phyloP scores from a whole-genome alignment of 108 stramenopile genomes.

The Stephanodiscus triporus region DNA sequence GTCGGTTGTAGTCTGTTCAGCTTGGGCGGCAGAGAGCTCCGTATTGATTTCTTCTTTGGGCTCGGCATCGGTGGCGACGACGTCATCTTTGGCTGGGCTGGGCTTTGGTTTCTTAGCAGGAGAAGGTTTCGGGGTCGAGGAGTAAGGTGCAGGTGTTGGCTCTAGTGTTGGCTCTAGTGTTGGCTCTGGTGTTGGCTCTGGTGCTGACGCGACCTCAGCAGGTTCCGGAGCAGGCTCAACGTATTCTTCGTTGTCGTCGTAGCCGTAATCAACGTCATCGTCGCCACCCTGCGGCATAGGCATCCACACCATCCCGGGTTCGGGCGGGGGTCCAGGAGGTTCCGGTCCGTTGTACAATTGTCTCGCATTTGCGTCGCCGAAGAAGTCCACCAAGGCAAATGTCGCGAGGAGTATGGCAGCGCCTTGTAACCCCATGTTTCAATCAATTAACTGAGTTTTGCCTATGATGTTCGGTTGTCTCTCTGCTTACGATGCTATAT shows the following conservation, averaged over 20 bases:
- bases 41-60: too few relatives aligned
- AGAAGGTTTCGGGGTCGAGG: too few relatives aligned
- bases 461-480: too few relatives aligned
- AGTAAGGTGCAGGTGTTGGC: too few relatives aligned
- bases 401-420: background rate
- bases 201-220: too few relatives aligned
- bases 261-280: background rate
- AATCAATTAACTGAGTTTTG: background rate
- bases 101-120: too few relatives aligned
- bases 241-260: background rate
- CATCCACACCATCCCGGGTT: background rate
- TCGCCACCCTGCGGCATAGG: background rate
- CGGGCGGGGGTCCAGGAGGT: background rate
- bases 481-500: background rate
- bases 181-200: too few relatives aligned
- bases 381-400: background rate
- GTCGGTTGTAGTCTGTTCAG: background rate
- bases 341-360: background rate
- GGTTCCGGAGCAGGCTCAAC: background rate
- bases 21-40: too few relatives aligned
- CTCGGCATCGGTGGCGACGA: background rate
- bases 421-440: background rate
- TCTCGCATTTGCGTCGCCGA: conserved; percentile 1
- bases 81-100: background rate
- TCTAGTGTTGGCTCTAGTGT: too few relatives aligned